Evolutionary conservation across 805 yeast genomes (phyloP), one percentile per base, ranked within the genome.

Genomic region (Metschnikowia noctiluminum): DNA sequence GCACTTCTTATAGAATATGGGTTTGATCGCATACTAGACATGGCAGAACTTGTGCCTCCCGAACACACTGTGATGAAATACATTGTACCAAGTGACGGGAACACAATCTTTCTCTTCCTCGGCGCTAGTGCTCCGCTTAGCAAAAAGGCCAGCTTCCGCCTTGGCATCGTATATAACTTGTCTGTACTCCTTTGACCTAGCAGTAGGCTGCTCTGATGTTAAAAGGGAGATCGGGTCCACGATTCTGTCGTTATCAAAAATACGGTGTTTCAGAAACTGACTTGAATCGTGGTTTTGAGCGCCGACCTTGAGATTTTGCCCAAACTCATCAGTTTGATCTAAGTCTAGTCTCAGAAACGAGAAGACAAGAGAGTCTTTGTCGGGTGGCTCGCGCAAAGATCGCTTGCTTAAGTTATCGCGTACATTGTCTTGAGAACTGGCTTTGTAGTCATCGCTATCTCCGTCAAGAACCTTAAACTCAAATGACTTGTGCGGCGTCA

Each of bases 81-180:
- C 71, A 48, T 73, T 78, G 52, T 60, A 71, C 83, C 83, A 79
- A 0, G 81, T 78, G 10, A 79, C 70, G 3, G 73, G 73, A 28
- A 70, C 76, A 62, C 83, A 79, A 28, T 66, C 66, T 16, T 57
- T 58, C 8, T 46, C 46, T 62, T 31, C 34, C 34, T 31, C 34
- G 13, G 6, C 34, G 11, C 13, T 4, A 21, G 21, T 31, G 34
- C 13, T 13, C 34, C 34, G 34, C 57, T 30, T 34, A 28, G 35
- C 11, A 12, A 38, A 28, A 21, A 14, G 27, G 26, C 14, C 3
- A 11, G 28, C 40, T 8, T 6, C 27, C 2, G 35, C 30, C 28
- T n/a, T 2, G 9, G 34, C 45, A 13, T 42, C 49, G 30, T 42
- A 39, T 13, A 30, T 30, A 30, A 45, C 39, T 36, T 42, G 38